Base-by-base conservation (phyloP, 345 rosid species). In the Acer saccharum region DNA sequence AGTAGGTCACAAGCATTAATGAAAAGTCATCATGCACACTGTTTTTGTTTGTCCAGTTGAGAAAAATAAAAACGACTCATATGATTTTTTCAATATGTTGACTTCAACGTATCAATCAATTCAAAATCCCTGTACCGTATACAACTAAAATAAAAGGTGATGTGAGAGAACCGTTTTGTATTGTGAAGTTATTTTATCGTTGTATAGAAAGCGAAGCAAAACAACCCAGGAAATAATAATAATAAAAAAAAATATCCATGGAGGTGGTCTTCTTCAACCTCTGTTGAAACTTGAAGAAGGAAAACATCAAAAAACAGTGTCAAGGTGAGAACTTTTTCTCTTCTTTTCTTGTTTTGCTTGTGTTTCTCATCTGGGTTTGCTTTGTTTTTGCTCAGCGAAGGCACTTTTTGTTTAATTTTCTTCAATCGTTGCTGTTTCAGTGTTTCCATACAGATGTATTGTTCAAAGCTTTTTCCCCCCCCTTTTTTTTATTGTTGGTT, bases 21-120 rank as follows among this genome's bases (percentile, higher is more conserved):
- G 21, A 25, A 27, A 69, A 48, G 72, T 21, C 72, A 44, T 21
- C 23, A 6, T 46, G 3, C n/a, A 46, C 16, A 18, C 5, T 18
- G 11, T 13, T 39, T 44, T 66, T 8, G 54, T 20, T 46, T n/a
- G 71, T 41, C 57, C 57, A 44, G 71, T n/a, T 44, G 25, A 12
- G 43, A 48, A 23, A 13, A 23, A 6, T 17, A 60, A 46, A 46
- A 46, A 46, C 14, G 55, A 68, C 71, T n/a, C 16, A 10, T 35
- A 32, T 43, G 20, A 25, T 7, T 48, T 48, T 60, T 60, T 58
- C 50, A 18, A 60, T 13, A 4, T 17, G 65, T 43, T 48, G 61
- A 63, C 27, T 74, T 63, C 69, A 74, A 63, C 35, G 57, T 4
- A 20, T 14, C 17, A 7, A 55, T 71, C 74, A 43, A 43, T 43